phyloP scores from a whole-genome alignment of 2,329 filamentous ascomycete genomes.

The Hypomyces perniciosus region DNA sequence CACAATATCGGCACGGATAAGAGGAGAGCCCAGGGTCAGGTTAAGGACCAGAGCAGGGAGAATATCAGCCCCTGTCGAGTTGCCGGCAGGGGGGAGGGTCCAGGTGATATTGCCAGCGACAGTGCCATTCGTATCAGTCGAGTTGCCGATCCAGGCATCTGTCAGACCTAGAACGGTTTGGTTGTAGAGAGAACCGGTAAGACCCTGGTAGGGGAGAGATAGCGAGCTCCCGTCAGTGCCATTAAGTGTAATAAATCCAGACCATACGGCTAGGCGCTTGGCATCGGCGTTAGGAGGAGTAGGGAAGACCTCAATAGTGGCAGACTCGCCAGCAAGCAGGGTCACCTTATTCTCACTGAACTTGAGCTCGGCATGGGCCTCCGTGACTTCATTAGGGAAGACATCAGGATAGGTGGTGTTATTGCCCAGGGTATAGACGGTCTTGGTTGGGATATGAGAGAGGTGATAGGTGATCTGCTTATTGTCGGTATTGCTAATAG shows the following conservation, averaged over 20 bases:
- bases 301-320: conserved; percentile 39
- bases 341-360: conserved; percentile 40
- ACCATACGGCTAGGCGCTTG: conserved; percentile 34
- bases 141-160: conserved; percentile 26
- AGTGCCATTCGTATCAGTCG: conserved; percentile 25
- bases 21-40: conserved; percentile 40
- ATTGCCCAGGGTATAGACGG: conserved; percentile 43
- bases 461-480: conserved; percentile 46
- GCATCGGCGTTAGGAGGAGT: conserved; percentile 32
- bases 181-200: conserved; percentile 30
- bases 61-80: conserved; percentile 23
- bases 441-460: conserved; percentile 43
- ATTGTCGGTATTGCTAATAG: conserved; percentile 48
- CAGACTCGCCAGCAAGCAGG: conserved; percentile 35
- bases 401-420: conserved; percentile 29
- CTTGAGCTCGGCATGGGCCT: conserved; percentile 36
- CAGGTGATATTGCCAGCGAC: conserved; percentile 34
- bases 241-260: conserved; percentile 36
- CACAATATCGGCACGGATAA: conserved; percentile 40
- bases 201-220: conserved; percentile 36
- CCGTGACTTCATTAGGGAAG: conserved; percentile 41
- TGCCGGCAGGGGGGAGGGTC: conserved; percentile 35
- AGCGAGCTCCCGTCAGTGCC: conserved; percentile 32
- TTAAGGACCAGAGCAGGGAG: conserved; percentile 36
- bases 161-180: conserved; percentile 19